Evolutionary conservation across 75 land plant genomes (phyloP), one percentile per base, ranked within the genome.

Genomic region (Ceratopteris richardii): DNA sequence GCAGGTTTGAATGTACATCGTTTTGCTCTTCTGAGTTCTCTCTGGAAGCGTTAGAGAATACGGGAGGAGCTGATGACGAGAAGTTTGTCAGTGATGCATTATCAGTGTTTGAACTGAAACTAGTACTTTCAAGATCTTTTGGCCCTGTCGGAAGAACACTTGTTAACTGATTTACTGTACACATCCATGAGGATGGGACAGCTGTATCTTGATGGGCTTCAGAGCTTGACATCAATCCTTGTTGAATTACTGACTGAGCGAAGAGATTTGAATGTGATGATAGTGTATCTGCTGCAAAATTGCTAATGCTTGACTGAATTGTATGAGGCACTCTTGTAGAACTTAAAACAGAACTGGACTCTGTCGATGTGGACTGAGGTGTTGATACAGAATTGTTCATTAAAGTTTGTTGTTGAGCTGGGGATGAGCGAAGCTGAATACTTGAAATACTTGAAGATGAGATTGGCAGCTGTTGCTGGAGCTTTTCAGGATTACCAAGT

Each of bases 11-110:
- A 11, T 68, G 44, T 23, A 60, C 44, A 30, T 62, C 74, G 47
- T 75, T 79, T 48, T 76, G 85, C 58, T 85, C 82, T 3, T 73
- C 37, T 13, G 72, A 31, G 57, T 65, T 61, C 24, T 84, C 84
- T 54, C 81, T 75, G 31, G 67, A 77, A 65, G 84, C 71, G 55
- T 77, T 69, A 18, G 75, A 73, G 10, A 75, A 68, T 58, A 80
- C 62, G 0, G 78, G 58, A 39, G 71, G 41, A 39, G 78, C 10
- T 60, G 44, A 52, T 23, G 66, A 70, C 36, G 75, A 44, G 29
- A 75, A 55, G 33, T 63, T 67, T 0, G 71, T 5, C n/a, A 46
- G 21, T 17, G 14, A 9, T 40, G 14, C 42, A 9, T 9, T 9
- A 9, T 46, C 48, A n/a, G 21, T 14, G 4, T 46, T 4, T n/a